Conservation (phyloP, 495 filamentous ascomycete genomes). For the Xylaria nigripes region DNA sequence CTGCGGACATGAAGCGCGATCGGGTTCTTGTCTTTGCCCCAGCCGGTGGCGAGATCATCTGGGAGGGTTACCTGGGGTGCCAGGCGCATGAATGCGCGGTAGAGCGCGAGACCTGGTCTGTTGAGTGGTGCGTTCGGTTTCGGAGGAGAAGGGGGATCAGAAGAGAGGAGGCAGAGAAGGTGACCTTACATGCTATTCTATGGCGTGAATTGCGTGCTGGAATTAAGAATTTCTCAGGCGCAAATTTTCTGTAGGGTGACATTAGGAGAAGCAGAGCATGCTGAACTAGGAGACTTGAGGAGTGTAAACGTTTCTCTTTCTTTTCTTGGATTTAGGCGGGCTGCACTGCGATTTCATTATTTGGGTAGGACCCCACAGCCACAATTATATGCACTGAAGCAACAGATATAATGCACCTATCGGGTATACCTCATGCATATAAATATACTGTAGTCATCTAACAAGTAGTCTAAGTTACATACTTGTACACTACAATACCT, state of each 20-base stretch:
- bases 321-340: too few species aligned
- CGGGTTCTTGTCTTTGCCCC: conserved; percentile 31
- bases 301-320: too few species aligned
- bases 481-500: too few species aligned
- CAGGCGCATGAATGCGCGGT: conserved; percentile 60
- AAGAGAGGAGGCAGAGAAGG: background rate
- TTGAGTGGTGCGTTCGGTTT: background rate
- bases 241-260: background rate
- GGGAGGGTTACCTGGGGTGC: conserved; percentile 42
- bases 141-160: background rate
- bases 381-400: too few species aligned
- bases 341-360: too few species aligned
- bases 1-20: conserved; percentile 38
- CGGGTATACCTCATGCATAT: too few species aligned
- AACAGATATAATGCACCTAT: too few species aligned
- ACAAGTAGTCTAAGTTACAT: too few species aligned
- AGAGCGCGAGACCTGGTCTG: conserved; percentile 62
- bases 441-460: too few species aligned
- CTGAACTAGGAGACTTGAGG: background rate
- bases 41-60: conserved; percentile 32
- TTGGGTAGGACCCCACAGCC: too few species aligned
- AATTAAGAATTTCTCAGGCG: conserved; percentile 29
- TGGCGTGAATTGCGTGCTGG: conserved; percentile 45
- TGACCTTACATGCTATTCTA: conserved; percentile 54
- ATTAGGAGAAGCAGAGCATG: conserved; percentile 1